Evolutionary conservation across 441 rosid species (phyloP).

Genomic region (Kokia cookei): DNA sequence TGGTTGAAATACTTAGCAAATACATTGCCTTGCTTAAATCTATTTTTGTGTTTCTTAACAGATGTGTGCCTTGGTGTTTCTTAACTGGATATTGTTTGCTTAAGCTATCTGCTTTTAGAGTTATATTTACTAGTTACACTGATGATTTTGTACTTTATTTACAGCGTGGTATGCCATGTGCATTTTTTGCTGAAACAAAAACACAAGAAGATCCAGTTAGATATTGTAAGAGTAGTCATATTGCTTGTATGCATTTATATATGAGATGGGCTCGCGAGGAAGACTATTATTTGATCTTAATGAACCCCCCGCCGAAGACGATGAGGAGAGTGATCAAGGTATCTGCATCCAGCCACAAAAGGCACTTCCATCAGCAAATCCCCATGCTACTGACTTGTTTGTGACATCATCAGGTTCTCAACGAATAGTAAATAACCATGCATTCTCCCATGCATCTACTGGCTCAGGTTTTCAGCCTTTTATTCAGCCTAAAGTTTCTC

Average conservation of each 20-base stretch:
- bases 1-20: neutral
- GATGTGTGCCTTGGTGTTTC: neutral
- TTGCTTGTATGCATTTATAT: slow-evolving; percentile 64
- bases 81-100: neutral
- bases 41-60: neutral
- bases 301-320: slow-evolving; percentile 83
- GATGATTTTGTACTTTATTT: slow-evolving; percentile 1
- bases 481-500: slow-evolving; percentile 37
- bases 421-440: slow-evolving; percentile 41
- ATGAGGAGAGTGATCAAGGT: slow-evolving; percentile 42
- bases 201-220: slow-evolving; percentile 6
- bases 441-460: slow-evolving; percentile 76
- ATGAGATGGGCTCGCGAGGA: slow-evolving; percentile 91
- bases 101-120: slow-evolving; percentile 5
- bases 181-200: slow-evolving; percentile 27
- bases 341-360: slow-evolving; percentile 52
- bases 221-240: slow-evolving; percentile 16
- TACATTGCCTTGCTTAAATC: neutral
- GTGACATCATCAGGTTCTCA: slow-evolving; percentile 45
- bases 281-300: slow-evolving; percentile 90
- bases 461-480: slow-evolving; percentile 95
- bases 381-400: slow-evolving; percentile 40
- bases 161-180: slow-evolving; percentile 24
- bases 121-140: slow-evolving; percentile 4
- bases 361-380: slow-evolving; percentile 43